Conservation (phyloP, 2,329 filamentous ascomycete genomes). For the Diplodia seriata region DNA sequence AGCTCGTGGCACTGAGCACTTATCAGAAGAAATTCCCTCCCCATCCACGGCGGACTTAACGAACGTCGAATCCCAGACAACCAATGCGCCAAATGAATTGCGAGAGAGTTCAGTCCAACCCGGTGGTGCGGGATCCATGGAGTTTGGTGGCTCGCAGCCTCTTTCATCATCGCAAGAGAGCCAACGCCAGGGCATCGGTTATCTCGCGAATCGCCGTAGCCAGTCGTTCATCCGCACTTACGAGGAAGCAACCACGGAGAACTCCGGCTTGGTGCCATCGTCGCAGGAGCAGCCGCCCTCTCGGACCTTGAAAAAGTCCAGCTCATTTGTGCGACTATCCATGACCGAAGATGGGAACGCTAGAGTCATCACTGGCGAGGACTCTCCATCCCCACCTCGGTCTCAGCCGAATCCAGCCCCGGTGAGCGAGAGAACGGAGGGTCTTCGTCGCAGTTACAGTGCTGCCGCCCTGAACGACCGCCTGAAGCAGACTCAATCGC, state of each 20-base stretch:
- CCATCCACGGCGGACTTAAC: neutral
- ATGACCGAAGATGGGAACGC: slow-evolving; percentile 90
- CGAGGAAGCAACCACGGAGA: slow-evolving; percentile 38
- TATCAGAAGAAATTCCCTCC: neutral
- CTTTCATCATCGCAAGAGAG: slow-evolving; percentile 42
- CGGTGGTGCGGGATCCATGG: slow-evolving; percentile 39
- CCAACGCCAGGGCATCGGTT: slow-evolving; percentile 46
- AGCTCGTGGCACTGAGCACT: neutral
- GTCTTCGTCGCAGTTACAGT: slow-evolving; percentile 74
- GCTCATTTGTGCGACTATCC: slow-evolving; percentile 73
- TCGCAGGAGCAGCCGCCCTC: slow-evolving; percentile 44
- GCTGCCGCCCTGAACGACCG: slow-evolving; percentile 58
- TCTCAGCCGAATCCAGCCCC: slow-evolving; percentile 58
- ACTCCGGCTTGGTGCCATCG: neutral
- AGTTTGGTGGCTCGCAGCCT: slow-evolving; percentile 44
- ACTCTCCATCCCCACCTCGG: slow-evolving; percentile 70
- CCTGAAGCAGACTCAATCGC: slow-evolving; percentile 40
- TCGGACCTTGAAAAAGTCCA: slow-evolving; percentile 47
- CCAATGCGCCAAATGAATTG: slow-evolving; percentile 36
- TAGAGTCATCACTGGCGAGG: slow-evolving; percentile 75
- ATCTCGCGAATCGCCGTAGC: slow-evolving; percentile 56
- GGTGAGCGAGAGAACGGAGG: slow-evolving; percentile 54
- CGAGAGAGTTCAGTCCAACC: slow-evolving; percentile 36
- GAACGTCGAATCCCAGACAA: slow-evolving; percentile 37
- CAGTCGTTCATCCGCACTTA: slow-evolving; percentile 48